Percentiles rank a stretch among this genome's conserved stretches.
phyloP scores from a whole-genome alignment of 176 grass and related monocot genomes.

The Paspalum vaginatum region DNA sequence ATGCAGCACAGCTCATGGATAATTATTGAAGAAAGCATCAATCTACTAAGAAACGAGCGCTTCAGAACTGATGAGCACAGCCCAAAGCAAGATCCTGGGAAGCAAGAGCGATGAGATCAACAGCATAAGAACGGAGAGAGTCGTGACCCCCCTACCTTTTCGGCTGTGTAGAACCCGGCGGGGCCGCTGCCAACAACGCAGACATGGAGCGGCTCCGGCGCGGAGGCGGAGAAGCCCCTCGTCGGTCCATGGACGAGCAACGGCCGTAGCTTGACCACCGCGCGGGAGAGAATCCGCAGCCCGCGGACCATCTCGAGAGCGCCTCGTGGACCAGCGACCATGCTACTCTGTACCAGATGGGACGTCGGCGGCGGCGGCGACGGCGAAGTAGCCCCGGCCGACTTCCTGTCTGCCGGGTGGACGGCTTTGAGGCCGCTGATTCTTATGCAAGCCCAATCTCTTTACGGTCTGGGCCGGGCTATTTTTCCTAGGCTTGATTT shows the following conservation, averaged over 20 bases:
- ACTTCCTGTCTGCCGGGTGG: background rate
- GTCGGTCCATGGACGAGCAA: constrained; percentile 13
- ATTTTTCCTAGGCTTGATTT: no score
- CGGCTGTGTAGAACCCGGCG: constrained; percentile 93
- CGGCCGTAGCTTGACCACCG: constrained; percentile 27
- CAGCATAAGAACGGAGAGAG: background rate
- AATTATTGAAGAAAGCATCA: background rate
- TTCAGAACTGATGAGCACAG: background rate
- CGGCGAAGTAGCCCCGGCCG: background rate
- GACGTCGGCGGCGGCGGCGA: background rate
- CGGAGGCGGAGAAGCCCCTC: constrained; percentile 51
- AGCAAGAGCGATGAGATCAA: background rate
- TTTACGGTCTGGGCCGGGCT: no score
- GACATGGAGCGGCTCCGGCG: constrained; percentile 57
- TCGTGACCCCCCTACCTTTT: constrained; percentile 48
- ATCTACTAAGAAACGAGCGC: background rate
- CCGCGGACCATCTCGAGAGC: constrained; percentile 18
- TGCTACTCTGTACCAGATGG: background rate
- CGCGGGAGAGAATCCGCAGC: constrained; percentile 30
- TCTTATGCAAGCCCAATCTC: no score
- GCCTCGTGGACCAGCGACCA: background rate
- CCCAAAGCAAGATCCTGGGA: background rate
- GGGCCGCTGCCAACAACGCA: constrained; percentile 88
- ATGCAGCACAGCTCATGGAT: background rate
- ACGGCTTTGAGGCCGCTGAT: no score